Base-by-base conservation (phyloP, 805 yeast species). In the Metschnikowia noctiluminum region DNA sequence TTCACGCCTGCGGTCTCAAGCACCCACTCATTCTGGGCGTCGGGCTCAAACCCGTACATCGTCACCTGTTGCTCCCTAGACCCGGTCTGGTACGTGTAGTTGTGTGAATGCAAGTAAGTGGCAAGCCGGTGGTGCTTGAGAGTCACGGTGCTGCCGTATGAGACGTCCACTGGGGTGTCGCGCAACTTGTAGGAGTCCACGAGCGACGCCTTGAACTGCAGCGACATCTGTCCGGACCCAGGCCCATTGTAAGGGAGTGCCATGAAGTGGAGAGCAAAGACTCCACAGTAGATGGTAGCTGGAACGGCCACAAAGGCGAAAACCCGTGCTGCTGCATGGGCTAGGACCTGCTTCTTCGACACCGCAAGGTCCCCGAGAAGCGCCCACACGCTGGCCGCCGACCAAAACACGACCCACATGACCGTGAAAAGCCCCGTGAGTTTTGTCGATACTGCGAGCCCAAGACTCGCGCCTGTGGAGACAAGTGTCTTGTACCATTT, bases 31-130 rank as follows among this genome's bases (percentile, higher is more conserved):
- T 88, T 89, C 65, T 84, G 82, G 13, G 50, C 56, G 57, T 82
- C 87, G 43, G 75, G 78, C 54, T 76, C 77, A 59, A 74, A 80
- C 15, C 81, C 80, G 53, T 84, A 81, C 43, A 88, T 71, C 0
- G 96, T 81, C 21, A 92, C 89, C 65, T 88, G 92, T 65, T 89
- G 96, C 60, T 85, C 84, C 21, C 76, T 66, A 1, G 89, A 77
- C 0, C 92, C 95, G 2, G 78, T 65, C 43, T 80, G 79, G 64
- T 87, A 89, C 5, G 71, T 64, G 57, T 70, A 75, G 38, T 78
- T 70, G 64, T 89, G 92, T 1, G 96, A 87, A 64, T 89, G 96
- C 52, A 92, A 69, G 63, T 89, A 92, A 1, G 84, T 84, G 16
- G 94, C 96, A 45, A 81, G 61, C 46, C 79, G 76, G 28, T 68